These are phyloP conservation scores for Ogataea methylovora DNA, from an alignment of 805 yeast genomes.

Conservation along the genomic window DNA sequence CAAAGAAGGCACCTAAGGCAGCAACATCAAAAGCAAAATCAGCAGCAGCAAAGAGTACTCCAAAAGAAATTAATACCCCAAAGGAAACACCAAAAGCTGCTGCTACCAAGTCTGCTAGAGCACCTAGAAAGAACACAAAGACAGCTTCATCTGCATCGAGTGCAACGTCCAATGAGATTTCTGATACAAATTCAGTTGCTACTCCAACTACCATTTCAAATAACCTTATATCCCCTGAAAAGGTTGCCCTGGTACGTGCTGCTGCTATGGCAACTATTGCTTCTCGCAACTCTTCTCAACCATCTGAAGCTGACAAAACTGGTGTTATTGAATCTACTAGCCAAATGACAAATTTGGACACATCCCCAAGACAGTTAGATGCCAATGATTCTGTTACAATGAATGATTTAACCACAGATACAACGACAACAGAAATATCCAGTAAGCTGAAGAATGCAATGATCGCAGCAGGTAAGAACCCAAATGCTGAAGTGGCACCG, in stretches of 20 bases:
- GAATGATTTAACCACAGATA: too few relatives aligned
- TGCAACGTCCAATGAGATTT: neutral
- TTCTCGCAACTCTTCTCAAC: too few relatives aligned
- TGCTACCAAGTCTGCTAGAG: constrained; percentile 13
- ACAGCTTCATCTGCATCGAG: neutral
- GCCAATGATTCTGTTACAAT: too few relatives aligned
- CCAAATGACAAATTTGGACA: too few relatives aligned
- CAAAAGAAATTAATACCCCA: neutral
- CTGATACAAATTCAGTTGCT: neutral
- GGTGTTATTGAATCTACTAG: too few relatives aligned
- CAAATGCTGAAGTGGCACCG: too few relatives aligned
- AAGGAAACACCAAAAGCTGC: constrained; percentile 1
- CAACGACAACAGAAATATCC: too few relatives aligned
- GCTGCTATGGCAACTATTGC: neutral
- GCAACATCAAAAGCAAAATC: constrained; percentile 1
- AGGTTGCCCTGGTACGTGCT: neutral
- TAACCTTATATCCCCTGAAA: neutral
- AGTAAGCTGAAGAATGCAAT: too few relatives aligned
- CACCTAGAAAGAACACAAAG: neutral
- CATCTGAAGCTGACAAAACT: too few relatives aligned
- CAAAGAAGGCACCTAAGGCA: neutral
- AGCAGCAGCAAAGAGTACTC: neutral
- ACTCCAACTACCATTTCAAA: neutral
- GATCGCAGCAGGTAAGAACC: too few relatives aligned
- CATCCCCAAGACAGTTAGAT: too few relatives aligned